Conservation (phyloP, 352 stramenopile species). For the Phytophthora gonapodyides region DNA sequence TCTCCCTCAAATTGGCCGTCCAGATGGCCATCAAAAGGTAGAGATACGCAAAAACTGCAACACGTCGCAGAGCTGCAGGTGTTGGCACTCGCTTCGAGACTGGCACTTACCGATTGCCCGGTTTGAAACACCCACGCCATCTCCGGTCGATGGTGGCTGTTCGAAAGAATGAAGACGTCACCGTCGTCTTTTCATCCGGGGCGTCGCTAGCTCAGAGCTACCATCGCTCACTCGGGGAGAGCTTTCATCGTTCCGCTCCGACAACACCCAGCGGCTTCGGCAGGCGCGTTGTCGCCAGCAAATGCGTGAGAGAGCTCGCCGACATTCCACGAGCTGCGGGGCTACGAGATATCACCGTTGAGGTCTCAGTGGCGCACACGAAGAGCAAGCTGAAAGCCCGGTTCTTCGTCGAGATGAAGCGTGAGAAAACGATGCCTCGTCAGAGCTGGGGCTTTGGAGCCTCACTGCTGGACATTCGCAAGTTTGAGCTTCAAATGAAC, state of each 20-base stretch:
- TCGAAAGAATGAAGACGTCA: constrained; percentile 21
- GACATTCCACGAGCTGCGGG: constrained; percentile 65
- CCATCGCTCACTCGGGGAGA: constrained; percentile 18
- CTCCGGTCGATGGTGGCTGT: constrained; percentile 22
- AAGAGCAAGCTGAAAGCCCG: constrained; percentile 43
- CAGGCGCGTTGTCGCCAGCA: constrained; percentile 18
- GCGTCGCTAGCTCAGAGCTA: constrained; percentile 26
- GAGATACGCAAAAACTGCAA: constrained; percentile 18
- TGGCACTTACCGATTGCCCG: constrained; percentile 12
- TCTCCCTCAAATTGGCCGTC: constrained; percentile 17
- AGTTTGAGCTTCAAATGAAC: constrained; percentile 43
- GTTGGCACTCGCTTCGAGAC: background rate
- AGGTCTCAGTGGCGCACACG: constrained; percentile 57
- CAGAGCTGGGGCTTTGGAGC: constrained; percentile 46
- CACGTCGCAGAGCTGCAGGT: constrained; percentile 1
- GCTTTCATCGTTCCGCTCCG: constrained; percentile 20
- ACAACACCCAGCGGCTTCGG: constrained; percentile 15
- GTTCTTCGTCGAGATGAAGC: constrained; percentile 64
- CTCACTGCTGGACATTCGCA: constrained; percentile 45
- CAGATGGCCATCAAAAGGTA: constrained; percentile 20
- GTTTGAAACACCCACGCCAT: background rate
- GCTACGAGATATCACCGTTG: constrained; percentile 50
- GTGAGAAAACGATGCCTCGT: constrained; percentile 23
- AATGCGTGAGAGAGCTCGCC: constrained; percentile 47
- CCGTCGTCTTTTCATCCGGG: constrained; percentile 23